phyloP scores from a whole-genome alignment of 495 filamentous ascomycete species.

The Lophiotrema nucula region DNA sequence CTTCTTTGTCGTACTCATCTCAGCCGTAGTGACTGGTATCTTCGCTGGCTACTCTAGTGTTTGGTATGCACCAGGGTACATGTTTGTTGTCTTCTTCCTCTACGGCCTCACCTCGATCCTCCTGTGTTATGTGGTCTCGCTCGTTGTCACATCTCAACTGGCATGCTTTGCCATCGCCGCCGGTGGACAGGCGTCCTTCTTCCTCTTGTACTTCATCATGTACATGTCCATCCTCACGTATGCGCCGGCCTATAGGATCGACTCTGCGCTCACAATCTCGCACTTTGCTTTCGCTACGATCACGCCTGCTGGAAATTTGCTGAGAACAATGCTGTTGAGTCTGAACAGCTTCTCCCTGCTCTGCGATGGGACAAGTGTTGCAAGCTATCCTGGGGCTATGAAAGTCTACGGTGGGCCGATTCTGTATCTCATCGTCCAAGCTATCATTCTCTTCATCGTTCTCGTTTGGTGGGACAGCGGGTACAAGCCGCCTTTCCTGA shows the following conservation, averaged over 20 bases:
- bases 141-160: slow-evolving; percentile 67
- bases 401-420: slow-evolving; percentile 77
- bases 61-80: slow-evolving; percentile 73
- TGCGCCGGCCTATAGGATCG: slow-evolving; percentile 58
- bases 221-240: slow-evolving; percentile 73
- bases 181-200: slow-evolving; percentile 56
- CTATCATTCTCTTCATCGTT: slow-evolving; percentile 60
- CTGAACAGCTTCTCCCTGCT: slow-evolving; percentile 76
- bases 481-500: slow-evolving; percentile 52
- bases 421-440: slow-evolving; percentile 72
- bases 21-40: slow-evolving; percentile 62
- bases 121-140: slow-evolving; percentile 69
- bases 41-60: slow-evolving; percentile 58
- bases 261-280: slow-evolving; percentile 57
- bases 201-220: slow-evolving; percentile 29
- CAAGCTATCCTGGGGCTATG: slow-evolving; percentile 67
- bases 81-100: slow-evolving; percentile 73
- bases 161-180: slow-evolving; percentile 74
- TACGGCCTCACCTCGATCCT: slow-evolving; percentile 73
- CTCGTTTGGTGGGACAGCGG: slow-evolving; percentile 75
- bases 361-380: slow-evolving; percentile 58
- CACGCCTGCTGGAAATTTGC: slow-evolving; percentile 67
- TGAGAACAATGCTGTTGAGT: slow-evolving; percentile 67
- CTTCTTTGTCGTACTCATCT: slow-evolving; percentile 60
- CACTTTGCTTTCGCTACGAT: slow-evolving; percentile 69